Base-by-base conservation (phyloP, 164 flowering plant genomes). In the Stephania yunnanensis region DNA sequence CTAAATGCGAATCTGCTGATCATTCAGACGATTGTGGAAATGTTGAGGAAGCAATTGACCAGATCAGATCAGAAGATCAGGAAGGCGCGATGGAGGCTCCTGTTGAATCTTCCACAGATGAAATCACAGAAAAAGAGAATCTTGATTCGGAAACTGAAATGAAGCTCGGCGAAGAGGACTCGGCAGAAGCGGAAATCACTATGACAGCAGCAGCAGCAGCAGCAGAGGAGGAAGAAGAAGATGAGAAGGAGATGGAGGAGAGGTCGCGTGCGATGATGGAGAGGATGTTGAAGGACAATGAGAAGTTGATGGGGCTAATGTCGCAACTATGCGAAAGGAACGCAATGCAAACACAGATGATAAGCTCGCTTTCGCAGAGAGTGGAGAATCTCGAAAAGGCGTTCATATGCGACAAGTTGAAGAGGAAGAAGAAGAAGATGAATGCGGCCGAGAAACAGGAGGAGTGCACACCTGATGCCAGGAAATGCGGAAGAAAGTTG, bases 331-430 rank as follows among this genome's bases (percentile, higher is more conserved):
- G 77, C 11, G 90, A 86, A 82, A 86, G 76, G 78, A 89, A 87
- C 52, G 83, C 72, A 46, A 1, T 66, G 83, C 91, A 90, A 80
- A 83, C 77, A 8, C 75, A 76, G 76, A 22, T 87, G 79, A 55
- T 91, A 31, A 81, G 68, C 69, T 76, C 86, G 7, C 77, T 91
- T 69, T 75, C 90, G 4, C 82, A 76, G 50, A 80, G 96, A 61
- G 91, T 91, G 30, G 92, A 86, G 81, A 81, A 78, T 78, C 80
- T 89, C 48, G 93, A 91, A 88, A 87, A 74, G 74, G 89, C 84
- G 3, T 80, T 78, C 36, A n/a, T 71, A 78, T 77, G 81, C 52
- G 90, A 86, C 61, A 83, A 42, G 76, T 64, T 76, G 75, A 81
- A 81, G 76, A 81, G 80, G 77, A 86, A 76, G 82, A 87, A 86